Evolutionary conservation across 768 basidiomycete genomes (phyloP).

Genomic region (Psilocybe azurescens): DNA sequence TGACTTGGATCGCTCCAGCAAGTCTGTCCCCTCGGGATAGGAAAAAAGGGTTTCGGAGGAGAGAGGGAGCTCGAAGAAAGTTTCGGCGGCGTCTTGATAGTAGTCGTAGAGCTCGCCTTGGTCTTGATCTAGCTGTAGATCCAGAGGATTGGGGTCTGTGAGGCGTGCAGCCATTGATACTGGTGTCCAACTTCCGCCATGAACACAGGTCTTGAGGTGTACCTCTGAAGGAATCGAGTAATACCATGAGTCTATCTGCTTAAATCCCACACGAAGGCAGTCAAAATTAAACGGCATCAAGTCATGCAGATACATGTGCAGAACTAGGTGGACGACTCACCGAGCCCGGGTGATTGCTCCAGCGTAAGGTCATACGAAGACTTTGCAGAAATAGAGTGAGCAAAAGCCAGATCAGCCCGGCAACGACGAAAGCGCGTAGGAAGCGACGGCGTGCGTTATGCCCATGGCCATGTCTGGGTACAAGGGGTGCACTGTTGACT

Average conservation of each 20-base stretch:
- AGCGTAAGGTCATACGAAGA: background rate
- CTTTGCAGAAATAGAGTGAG: background rate
- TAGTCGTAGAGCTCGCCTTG: background rate
- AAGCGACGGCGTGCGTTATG: conserved; percentile 1
- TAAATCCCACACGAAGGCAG: too few relatives aligned
- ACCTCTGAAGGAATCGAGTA: conserved; percentile 13
- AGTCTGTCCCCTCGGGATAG: conserved; percentile 32
- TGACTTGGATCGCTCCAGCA: conserved; percentile 29
- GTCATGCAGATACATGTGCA: background rate
- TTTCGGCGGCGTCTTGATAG: background rate
- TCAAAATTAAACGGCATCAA: background rate
- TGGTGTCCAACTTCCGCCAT: conserved; percentile 10
- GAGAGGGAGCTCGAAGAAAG: conserved; percentile 20
- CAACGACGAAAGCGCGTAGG: conserved; percentile 4
- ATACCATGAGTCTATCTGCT: background rate
- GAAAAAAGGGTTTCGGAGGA: conserved; percentile 31
- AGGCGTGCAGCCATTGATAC: background rate
- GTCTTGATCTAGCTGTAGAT: background rate
- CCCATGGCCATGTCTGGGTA: background rate
- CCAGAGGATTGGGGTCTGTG: background rate
- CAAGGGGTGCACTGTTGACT: background rate
- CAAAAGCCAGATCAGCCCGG: conserved; percentile 3
- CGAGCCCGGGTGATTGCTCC: background rate
- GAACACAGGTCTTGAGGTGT: conserved; percentile 11
- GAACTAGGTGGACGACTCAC: background rate